Base-by-base conservation (phyloP, 495 filamentous ascomycete species). In the Xanthoparmelia taractica region DNA sequence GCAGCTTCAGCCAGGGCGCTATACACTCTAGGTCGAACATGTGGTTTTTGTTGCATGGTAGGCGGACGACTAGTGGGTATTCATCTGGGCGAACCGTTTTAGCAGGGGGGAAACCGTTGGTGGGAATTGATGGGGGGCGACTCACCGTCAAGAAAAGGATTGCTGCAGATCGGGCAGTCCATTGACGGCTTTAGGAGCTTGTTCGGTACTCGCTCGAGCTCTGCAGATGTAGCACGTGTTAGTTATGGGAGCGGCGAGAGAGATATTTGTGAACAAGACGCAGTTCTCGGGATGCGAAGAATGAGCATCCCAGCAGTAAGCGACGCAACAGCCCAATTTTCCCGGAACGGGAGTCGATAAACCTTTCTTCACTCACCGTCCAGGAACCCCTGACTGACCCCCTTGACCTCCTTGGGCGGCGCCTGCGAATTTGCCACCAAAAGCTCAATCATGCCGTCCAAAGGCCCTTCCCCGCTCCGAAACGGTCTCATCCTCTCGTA, bases 1-100 rank as follows among this genome's bases (percentile, higher is more conserved):
- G 88, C 64, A 94, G 80, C 69, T 87, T 81, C 71, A 98, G 71
- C 94, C 94, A 98, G 2, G 94, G 93, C 55, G 82, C 80, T n/a
- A 98, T 88, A 72, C 94, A 98, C 73, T 97, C 92, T 18, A 97
- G 74, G 73, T 98, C 94, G 75, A 96, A 97, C 33, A 85, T 71
- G 72, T 98, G 94, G 27, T 80, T 83, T 15, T 80, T 79, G 68
- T 92, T 85, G 70, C 94, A 98, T 29, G 91, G 90, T 60, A 98
- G 78, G 66, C 85, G 83, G 37, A 97, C 93, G 20, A 97, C 92
- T 17, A 98, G 80, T 25, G 90, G 88, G 67, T 91, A 86, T 47
- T 77, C 67, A 63, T 88, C 85, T 79, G 38, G 18, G 29, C 8
- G 11, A 33, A 5, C 0, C 11, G 41, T 25, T 27, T 63, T 8